Percentiles rank a stretch among this genome's conserved stretches.
These are phyloP conservation scores for Agrocybe praecox DNA, from an alignment of 768 basidiomycete species.

Conservation along the genomic window DNA sequence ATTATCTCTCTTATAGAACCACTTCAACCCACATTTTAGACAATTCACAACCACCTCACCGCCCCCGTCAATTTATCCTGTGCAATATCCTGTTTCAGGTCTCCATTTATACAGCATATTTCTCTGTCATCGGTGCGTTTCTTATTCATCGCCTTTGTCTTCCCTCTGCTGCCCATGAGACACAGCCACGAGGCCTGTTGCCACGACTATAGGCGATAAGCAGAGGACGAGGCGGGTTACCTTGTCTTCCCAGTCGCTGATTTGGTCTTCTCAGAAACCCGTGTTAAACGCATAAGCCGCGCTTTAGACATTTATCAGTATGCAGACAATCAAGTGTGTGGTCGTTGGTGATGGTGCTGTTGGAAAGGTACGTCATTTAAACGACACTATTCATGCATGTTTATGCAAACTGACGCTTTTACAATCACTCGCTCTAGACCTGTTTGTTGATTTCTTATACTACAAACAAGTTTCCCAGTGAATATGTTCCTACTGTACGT, in stretches of 20 bases:
- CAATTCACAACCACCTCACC: no score
- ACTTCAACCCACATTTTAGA: not conserved
- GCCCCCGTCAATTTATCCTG: no score
- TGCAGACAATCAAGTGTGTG: conserved; percentile 99
- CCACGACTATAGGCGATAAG: conserved; percentile 29
- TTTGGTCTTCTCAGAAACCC: conserved; percentile 11
- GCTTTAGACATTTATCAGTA: conserved; percentile 35
- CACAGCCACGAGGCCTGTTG: conserved; percentile 46
- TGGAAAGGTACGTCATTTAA: conserved; percentile 78
- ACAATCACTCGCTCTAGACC: conserved; percentile 56
- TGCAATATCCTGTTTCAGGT: no score
- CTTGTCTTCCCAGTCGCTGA: conserved; percentile 16
- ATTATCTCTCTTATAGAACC: conserved; percentile 21
- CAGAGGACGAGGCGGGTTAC: not conserved
- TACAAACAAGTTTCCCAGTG: conserved; percentile 97
- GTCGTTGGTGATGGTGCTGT: conserved; percentile 98
- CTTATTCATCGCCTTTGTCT: conserved; percentile 12
- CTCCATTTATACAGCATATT: no score
- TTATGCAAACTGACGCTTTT: conserved; percentile 1
- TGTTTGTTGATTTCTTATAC: conserved; percentile 97
- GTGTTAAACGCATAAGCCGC: conserved; percentile 10
- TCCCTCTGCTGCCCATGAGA: conserved; percentile 7
- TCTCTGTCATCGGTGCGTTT: conserved; percentile 1
- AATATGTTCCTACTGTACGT: conserved; percentile 97
- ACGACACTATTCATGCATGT: conserved; percentile 6